Evolutionary conservation across 495 filamentous ascomycete species (phyloP).

Genomic region (Darksidea phi): DNA sequence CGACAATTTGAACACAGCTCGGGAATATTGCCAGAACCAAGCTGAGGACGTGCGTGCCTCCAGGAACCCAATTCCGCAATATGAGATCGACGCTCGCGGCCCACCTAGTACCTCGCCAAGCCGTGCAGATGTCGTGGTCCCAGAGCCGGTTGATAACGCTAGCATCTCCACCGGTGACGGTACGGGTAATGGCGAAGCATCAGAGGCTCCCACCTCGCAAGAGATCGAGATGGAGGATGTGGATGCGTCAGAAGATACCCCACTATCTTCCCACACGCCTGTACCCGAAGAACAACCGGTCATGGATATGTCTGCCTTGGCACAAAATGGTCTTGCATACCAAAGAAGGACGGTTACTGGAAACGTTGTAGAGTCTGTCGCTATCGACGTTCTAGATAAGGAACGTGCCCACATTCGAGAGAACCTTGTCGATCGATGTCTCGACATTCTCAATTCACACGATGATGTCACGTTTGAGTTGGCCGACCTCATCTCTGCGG

Average conservation of each 20-base stretch:
- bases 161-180: conserved; percentile 19
- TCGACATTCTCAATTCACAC: conserved; percentile 86
- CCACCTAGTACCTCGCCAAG: conserved; percentile 20
- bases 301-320: neutral
- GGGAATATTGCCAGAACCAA: conserved; percentile 72
- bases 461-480: conserved; percentile 89
- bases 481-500: conserved; percentile 76
- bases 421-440: conserved; percentile 80
- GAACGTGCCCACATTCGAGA: conserved; percentile 69
- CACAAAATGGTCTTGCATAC: conserved; percentile 17
- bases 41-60: conserved; percentile 44
- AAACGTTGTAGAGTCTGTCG: conserved; percentile 49
- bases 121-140: conserved; percentile 27
- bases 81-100: conserved; percentile 41
- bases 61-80: conserved; percentile 64
- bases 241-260: neutral
- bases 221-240: conserved; percentile 34
- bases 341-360: conserved; percentile 21
- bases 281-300: neutral
- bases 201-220: conserved; percentile 20
- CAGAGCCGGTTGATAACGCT: conserved; percentile 19
- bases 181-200: conserved; percentile 15
- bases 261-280: neutral
- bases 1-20: conserved; percentile 57
- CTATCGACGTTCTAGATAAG: conserved; percentile 79